Evolutionary conservation across 2,329 filamentous ascomycete species (phyloP), one percentile per base, ranked within the genome.

Genomic region (Torrubiella hemipterigena): DNA sequence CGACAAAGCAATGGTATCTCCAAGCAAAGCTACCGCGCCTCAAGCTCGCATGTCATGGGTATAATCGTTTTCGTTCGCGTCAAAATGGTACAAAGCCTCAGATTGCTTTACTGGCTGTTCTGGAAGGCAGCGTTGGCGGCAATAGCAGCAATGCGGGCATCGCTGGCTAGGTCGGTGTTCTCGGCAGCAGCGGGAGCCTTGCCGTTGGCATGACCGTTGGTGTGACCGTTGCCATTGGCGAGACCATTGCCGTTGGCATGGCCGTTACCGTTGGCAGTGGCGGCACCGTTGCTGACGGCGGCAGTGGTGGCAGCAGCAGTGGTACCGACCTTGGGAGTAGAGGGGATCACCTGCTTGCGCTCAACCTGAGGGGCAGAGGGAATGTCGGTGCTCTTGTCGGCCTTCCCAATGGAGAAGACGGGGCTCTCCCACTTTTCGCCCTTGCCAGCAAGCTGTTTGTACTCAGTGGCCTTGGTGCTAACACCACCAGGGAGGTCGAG

Each of bases 391-490:
- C 82, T 85, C 58, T 79, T 77, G 33, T 71, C 65, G 9, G 87
- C 86, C 26, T 62, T 70, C 29, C 91, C 89, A 45, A 96, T 80
- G 37, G 75, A 79, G 65, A 98, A 98, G 48, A 98, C 76, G 8
- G 89, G 85, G 38, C 82, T 93, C 66, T 94, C 81, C 91, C 91
- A 98, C 55, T 77, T 79, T 34, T 94, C 82, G 31, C 91, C 91
- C 73, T 91, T 85, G 43, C 65, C 67, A 7, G 89, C 84, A 35
- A 94, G 69, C 15, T 95, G 76, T 61, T 77, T 84, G 69, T 93
- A 96, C 57, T 94, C 85, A 16, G 84, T 93, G 8, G 89, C 87
- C 73, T 94, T 95, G 62, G 75, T 78, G 44, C 82, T 91, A 53
- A 95, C 89, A 33, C 86, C 87, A 16, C 56, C 57, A 17, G 87